These are phyloP conservation scores for Gryganskiella cystojenkinii DNA, from an alignment of 192 early-diverging fungal species.

Conservation along the genomic window DNA sequence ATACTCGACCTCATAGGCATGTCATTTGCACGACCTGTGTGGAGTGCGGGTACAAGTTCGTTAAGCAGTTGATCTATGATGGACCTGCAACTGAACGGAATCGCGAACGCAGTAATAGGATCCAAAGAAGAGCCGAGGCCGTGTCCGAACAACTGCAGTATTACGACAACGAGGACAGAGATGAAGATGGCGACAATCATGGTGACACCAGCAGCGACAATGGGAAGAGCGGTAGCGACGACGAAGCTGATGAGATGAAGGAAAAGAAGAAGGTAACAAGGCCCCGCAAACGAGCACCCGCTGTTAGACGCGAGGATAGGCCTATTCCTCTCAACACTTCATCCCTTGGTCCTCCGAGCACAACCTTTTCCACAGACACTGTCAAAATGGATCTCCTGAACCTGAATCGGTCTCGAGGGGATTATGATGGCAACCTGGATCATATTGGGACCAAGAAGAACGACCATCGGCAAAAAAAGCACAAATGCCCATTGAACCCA, in stretches of 20 bases:
- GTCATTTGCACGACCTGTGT: conserved; percentile 21
- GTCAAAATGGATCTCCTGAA: conserved; percentile 28
- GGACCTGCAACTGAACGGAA: neutral
- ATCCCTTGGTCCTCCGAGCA: neutral
- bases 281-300: neutral
- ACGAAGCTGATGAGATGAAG: neutral
- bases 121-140: too few relatives aligned
- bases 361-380: neutral
- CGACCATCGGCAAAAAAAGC: neutral
- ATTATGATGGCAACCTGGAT: conserved; percentile 34
- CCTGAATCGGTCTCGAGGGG: conserved; percentile 4
- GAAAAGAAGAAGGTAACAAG: neutral
- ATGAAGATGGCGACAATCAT: too few relatives aligned
- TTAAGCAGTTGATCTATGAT: conserved; percentile 11
- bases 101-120: too few relatives aligned
- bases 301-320: neutral
- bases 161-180: too few relatives aligned
- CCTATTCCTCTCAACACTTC: neutral
- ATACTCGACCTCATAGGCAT: neutral
- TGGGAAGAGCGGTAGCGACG: neutral
- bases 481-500: too few relatives aligned
- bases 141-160: too few relatives aligned
- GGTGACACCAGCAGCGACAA: too few relatives aligned
- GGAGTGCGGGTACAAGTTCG: conserved; percentile 25
- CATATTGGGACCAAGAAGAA: conserved; percentile 27